A percentile compares a stretch with the other conserved stretches of the same genome.
These are phyloP conservation scores for Mrakiaceae sp. DNA, from an alignment of 1,284 basidiomycete species.

Conservation along the genomic window DNA sequence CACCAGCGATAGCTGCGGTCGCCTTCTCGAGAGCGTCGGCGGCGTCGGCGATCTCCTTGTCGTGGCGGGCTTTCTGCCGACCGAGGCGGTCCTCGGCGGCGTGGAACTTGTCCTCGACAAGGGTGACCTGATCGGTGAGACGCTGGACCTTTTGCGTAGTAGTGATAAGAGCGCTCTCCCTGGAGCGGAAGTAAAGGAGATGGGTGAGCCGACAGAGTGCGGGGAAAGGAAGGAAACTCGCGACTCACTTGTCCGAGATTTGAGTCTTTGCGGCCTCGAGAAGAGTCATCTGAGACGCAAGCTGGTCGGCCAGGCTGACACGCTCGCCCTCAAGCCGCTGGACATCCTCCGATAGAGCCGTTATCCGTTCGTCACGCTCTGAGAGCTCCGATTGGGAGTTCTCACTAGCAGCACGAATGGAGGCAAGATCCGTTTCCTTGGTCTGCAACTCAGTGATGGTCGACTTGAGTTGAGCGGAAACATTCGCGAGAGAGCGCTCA, in stretches of 20 bases:
- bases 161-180: background rate
- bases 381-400: background rate
- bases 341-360: background rate
- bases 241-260: background rate
- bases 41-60: background rate
- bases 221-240: background rate
- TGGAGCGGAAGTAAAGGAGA: background rate
- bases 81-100: background rate
- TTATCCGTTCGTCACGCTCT: background rate
- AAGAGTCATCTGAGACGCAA: background rate
- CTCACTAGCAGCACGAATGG: too few relatives aligned
- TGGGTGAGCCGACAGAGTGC: background rate
- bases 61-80: conserved; percentile 1
- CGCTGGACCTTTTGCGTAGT: background rate
- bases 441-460: too few relatives aligned
- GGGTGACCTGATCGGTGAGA: background rate
- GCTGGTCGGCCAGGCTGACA: background rate
- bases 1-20: background rate
- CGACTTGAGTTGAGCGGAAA: too few relatives aligned
- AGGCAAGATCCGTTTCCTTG: too few relatives aligned
- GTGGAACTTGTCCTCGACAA: background rate
- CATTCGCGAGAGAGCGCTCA: too few relatives aligned
- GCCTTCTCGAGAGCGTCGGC: background rate
- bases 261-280: background rate
- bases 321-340: background rate